phyloP scores from a whole-genome alignment of 495 filamentous ascomycete species.

The Cercophora samala region DNA sequence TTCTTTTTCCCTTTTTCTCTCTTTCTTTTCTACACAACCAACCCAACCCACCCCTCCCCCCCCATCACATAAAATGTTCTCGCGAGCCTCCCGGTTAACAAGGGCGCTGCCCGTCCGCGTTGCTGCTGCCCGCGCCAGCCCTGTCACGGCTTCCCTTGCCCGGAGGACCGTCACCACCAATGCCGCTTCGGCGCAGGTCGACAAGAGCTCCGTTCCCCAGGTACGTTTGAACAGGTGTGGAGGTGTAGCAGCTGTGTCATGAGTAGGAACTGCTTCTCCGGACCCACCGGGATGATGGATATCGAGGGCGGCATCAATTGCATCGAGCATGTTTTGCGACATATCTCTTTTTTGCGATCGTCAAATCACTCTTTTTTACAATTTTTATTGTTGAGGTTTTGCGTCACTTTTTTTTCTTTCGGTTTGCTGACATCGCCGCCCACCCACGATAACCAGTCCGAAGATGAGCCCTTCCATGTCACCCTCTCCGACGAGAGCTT shows the following conservation, averaged over 20 bases:
- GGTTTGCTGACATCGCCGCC: conserved; percentile 11
- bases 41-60: too few relatives aligned
- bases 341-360: conserved; percentile 6
- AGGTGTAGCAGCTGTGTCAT: conserved; percentile 4
- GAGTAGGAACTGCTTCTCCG: background rate
- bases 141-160: conserved; percentile 46
- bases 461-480: conserved; percentile 91
- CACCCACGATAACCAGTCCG: conserved; percentile 58
- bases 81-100: conserved; percentile 49
- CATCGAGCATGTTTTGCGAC: background rate
- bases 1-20: background rate
- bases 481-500: conserved; percentile 95
- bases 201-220: conserved; percentile 70
- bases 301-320: background rate
- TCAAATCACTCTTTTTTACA: conserved; percentile 6
- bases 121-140: conserved; percentile 34
- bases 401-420: background rate
- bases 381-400: background rate
- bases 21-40: background rate
- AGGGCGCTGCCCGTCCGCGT: conserved; percentile 44
- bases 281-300: background rate
- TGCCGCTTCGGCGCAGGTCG: conserved; percentile 84
- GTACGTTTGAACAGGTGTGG: conserved; percentile 39
- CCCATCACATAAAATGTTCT: conserved; percentile 46
- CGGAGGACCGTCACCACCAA: conserved; percentile 81